Evolutionary conservation across 305 asterid species (phyloP).

Genomic region (Fraxinus nigra): DNA sequence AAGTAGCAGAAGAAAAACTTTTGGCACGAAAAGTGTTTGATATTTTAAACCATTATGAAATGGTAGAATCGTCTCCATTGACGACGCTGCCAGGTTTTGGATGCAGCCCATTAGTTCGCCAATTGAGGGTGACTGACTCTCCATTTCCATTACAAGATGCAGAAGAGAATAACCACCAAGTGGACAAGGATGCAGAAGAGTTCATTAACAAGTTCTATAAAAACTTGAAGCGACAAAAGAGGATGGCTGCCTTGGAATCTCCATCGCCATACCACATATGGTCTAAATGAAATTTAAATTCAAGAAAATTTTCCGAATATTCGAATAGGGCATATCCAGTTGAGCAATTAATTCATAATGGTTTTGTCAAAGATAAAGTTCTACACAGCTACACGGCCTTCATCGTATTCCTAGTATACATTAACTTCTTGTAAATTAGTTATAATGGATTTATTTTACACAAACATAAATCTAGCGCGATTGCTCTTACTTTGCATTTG

Average conservation of each 20-base stretch:
- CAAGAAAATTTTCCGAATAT: not conserved
- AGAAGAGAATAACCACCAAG: slow-evolving; percentile 20
- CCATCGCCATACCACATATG: slow-evolving; percentile 29
- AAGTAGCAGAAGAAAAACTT: not conserved
- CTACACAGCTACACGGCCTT: not conserved
- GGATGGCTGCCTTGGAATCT: slow-evolving; percentile 28
- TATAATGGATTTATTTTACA: not conserved
- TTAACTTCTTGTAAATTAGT: not conserved
- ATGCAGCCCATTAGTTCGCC: slow-evolving; percentile 26
- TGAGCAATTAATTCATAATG: not conserved
- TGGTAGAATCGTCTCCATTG: slow-evolving; percentile 16
- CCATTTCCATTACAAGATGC: slow-evolving; percentile 21
- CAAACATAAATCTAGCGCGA: not conserved
- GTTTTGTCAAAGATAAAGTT: not conserved
- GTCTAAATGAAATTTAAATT: slow-evolving; percentile 1
- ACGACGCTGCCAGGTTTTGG: slow-evolving; percentile 22
- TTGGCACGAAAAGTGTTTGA: slow-evolving; percentile 15
- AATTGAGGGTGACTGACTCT: slow-evolving; percentile 31
- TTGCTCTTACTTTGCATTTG: not conserved
- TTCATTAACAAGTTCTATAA: slow-evolving; percentile 37
- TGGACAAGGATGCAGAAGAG: slow-evolving; percentile 45
- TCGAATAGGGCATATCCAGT: not conserved
- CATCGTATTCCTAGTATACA: not conserved
- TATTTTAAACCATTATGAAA: slow-evolving; percentile 14
- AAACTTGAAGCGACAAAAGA: slow-evolving; percentile 38